Evolutionary conservation across 139 green algal genomes (phyloP).

Genomic region (Pseudopediastrum boryanum): DNA sequence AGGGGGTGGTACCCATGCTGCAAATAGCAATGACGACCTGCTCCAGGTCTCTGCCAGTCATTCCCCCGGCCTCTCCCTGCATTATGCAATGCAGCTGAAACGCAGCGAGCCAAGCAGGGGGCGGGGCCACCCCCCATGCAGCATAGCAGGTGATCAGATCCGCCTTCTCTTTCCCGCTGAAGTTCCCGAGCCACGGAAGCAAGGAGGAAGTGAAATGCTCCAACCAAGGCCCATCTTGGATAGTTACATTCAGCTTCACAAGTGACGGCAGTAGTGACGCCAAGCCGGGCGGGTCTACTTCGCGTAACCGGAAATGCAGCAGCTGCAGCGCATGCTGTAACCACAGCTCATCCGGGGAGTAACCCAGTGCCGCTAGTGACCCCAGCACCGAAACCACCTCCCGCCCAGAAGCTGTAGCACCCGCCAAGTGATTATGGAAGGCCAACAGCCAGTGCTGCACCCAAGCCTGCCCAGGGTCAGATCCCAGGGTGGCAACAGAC

Average conservation of each 20-base stretch:
- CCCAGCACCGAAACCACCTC: not conserved
- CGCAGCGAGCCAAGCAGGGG: conserved; percentile 10
- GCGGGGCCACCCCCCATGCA: not conserved
- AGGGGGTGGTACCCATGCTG: not conserved
- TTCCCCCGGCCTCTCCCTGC: conserved; percentile 17
- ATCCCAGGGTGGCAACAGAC: conserved; percentile 2
- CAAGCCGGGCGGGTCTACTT: no score
- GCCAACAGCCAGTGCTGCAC: not conserved
- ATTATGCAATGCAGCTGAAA: conserved; percentile 29
- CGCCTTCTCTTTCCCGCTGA: not conserved
- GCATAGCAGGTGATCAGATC: conserved; percentile 16
- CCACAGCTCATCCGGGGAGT: no score
- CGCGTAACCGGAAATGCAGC: no score
- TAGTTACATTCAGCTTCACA: not conserved
- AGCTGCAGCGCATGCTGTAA: no score
- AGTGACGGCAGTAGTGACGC: not conserved
- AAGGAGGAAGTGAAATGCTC: not conserved
- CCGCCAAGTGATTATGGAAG: not conserved
- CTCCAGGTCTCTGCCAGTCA: conserved; percentile 13
- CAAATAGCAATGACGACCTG: conserved; percentile 11
- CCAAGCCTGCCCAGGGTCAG: not conserved
- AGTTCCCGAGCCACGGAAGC: not conserved
- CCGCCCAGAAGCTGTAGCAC: not conserved
- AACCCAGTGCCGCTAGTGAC: no score
- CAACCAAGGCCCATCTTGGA: not conserved